A percentile compares a stretch with the other conserved stretches of the same genome.
These are phyloP conservation scores for Crithidia sp. DNA, from an alignment of 208 protist genomes.

Conservation along the genomic window DNA sequence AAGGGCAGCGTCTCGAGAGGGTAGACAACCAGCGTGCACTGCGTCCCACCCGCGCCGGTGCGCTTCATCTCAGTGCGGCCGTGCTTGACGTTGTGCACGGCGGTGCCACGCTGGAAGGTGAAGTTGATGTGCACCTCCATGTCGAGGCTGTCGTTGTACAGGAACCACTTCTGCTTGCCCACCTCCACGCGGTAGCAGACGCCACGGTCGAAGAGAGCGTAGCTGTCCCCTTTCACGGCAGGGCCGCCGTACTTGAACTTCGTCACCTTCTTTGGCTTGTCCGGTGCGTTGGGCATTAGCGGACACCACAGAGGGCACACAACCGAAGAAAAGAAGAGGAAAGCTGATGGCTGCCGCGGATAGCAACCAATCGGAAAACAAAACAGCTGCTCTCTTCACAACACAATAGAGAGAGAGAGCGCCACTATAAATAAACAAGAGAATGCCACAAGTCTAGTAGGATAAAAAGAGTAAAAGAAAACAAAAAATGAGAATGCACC, in stretches of 20 bases:
- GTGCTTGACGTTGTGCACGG: slow-evolving; percentile 30
- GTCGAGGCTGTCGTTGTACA: slow-evolving; percentile 76
- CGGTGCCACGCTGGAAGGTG: slow-evolving; percentile 37
- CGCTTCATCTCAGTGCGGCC: slow-evolving; percentile 25
- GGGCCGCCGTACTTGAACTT: slow-evolving; percentile 36
- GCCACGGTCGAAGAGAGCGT: slow-evolving; percentile 51
- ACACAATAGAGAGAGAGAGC: no score
- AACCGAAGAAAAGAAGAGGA: slow-evolving; percentile 3
- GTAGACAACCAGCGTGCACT: slow-evolving; percentile 48
- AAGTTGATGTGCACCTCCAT: slow-evolving; percentile 67
- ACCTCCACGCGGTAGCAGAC: slow-evolving; percentile 60
- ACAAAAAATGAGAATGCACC: no score
- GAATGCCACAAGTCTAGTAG: no score
- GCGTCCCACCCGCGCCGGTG: slow-evolving; percentile 10
- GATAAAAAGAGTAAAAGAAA: no score
- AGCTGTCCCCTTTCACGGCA: slow-evolving; percentile 30
- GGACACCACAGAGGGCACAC: neutral
- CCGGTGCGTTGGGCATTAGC: slow-evolving; percentile 20
- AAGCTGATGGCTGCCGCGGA: neutral
- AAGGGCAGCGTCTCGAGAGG: slow-evolving; percentile 56
- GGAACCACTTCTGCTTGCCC: slow-evolving; percentile 42
- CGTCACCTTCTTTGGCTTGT: slow-evolving; percentile 22
- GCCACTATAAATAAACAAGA: no score
- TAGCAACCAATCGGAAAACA: no score
- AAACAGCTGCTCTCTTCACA: no score